Evolutionary conservation across 2,329 filamentous ascomycete species (phyloP).

Genomic region (Diaporthe australafricana): DNA sequence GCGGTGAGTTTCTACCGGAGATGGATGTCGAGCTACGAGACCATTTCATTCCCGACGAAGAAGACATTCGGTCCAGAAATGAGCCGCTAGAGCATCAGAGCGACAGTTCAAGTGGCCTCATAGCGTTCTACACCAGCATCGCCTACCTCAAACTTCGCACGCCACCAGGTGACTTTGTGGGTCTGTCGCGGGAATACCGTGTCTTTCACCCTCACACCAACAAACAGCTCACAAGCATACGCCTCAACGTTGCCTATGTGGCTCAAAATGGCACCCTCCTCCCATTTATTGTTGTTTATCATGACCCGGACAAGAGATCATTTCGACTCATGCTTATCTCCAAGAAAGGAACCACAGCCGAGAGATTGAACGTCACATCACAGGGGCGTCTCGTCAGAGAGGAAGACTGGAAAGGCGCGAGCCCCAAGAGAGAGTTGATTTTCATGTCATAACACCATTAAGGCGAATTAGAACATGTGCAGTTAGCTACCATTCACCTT

Average conservation of each 20-base stretch:
- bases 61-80: background rate
- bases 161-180: background rate
- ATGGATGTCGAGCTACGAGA: background rate
- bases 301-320: background rate
- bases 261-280: background rate
- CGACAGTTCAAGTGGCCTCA: background rate
- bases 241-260: background rate
- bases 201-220: background rate
- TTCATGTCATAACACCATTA: background rate
- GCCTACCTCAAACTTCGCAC: background rate
- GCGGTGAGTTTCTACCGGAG: background rate
- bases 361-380: background rate
- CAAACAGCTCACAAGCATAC: background rate
- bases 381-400: constrained; percentile 4
- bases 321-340: constrained; percentile 8
- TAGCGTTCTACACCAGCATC: background rate
- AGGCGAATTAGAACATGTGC: no score
- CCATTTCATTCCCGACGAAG: background rate
- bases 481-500: background rate
- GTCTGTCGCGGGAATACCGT: background rate
- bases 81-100: background rate
- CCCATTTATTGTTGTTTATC: background rate
- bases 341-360: background rate
- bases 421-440: background rate
- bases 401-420: background rate